Evolutionary conservation across 345 rosid genomes (phyloP).

Genomic region (Punica granatum): DNA sequence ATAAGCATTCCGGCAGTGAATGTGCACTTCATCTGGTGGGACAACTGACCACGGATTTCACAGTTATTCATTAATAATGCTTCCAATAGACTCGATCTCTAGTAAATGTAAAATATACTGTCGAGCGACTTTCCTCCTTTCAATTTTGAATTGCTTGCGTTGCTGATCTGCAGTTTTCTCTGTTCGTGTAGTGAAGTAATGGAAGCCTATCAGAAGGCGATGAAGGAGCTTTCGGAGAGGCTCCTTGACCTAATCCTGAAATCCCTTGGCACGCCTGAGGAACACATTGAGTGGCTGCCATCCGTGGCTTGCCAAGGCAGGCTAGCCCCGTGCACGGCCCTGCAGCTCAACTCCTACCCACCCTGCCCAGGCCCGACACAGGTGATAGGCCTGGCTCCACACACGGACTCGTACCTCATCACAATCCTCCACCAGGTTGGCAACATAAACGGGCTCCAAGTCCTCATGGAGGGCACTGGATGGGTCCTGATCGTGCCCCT

Average conservation of each 20-base stretch:
- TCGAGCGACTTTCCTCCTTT: no score
- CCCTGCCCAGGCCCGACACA: constrained; percentile 59
- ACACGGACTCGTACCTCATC: constrained; percentile 67
- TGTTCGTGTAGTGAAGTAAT: constrained; percentile 35
- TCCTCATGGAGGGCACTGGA: constrained; percentile 42
- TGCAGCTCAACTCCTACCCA: constrained; percentile 86
- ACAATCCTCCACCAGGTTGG: constrained; percentile 59
- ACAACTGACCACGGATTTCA: no score
- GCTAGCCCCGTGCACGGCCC: constrained; percentile 16
- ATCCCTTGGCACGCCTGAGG: constrained; percentile 29
- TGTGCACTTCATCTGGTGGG: no score
- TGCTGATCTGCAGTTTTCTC: neutral
- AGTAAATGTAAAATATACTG: no score
- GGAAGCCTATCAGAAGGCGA: constrained; percentile 59
- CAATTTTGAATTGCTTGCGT: neutral
- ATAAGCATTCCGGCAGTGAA: no score
- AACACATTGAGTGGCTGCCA: constrained; percentile 23
- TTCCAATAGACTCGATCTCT: no score
- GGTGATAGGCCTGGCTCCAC: constrained; percentile 82
- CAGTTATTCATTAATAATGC: no score
- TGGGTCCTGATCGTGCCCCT: constrained; percentile 59
- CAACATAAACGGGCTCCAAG: constrained; percentile 43
- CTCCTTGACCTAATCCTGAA: constrained; percentile 37
- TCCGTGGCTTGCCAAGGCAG: neutral
- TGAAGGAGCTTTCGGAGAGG: constrained; percentile 46